phyloP scores from a whole-genome alignment of 179 eudicot genomes.

The Amaranthus tricolor region DNA sequence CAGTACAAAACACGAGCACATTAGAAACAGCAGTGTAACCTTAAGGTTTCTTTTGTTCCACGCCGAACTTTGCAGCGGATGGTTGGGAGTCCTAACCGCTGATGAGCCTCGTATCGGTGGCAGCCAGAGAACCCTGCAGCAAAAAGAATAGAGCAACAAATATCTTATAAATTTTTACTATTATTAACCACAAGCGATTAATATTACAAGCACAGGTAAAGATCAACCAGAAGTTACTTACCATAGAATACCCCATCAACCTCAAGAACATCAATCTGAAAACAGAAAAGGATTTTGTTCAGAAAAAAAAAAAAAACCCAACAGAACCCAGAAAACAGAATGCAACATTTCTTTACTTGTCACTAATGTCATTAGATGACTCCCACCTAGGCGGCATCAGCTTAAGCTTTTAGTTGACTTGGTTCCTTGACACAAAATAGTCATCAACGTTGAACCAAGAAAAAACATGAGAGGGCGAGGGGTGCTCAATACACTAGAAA shows the following conservation, averaged over 20 bases:
- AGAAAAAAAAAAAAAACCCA: too few species aligned
- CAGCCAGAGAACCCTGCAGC: slow-evolving; percentile 85
- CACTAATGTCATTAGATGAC: too few species aligned
- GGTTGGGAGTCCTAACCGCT: slow-evolving; percentile 77
- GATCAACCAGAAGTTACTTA: slow-evolving; percentile 22
- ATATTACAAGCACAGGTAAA: not conserved
- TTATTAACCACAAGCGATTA: not conserved
- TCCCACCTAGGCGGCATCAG: too few species aligned
- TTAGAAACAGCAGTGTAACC: slow-evolving; percentile 32
- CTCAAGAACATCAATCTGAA: slow-evolving; percentile 83
- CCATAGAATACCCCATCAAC: slow-evolving; percentile 90
- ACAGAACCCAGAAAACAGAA: too few species aligned
- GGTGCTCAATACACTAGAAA: too few species aligned
- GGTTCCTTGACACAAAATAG: too few species aligned
- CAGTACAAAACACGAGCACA: not conserved
- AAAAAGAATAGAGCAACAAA: not conserved
- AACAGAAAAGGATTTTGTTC: too few species aligned
- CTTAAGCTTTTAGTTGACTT: too few species aligned
- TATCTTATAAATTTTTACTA: not conserved
- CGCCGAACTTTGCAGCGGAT: slow-evolving; percentile 87
- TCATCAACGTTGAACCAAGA: too few species aligned
- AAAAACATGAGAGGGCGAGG: too few species aligned
- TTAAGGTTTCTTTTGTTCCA: slow-evolving; percentile 84
- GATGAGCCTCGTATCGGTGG: slow-evolving; percentile 94
- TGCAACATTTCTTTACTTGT: too few species aligned